These are phyloP conservation scores for Tricholomella constricta DNA, from an alignment of 768 basidiomycete genomes.

Conservation along the genomic window DNA sequence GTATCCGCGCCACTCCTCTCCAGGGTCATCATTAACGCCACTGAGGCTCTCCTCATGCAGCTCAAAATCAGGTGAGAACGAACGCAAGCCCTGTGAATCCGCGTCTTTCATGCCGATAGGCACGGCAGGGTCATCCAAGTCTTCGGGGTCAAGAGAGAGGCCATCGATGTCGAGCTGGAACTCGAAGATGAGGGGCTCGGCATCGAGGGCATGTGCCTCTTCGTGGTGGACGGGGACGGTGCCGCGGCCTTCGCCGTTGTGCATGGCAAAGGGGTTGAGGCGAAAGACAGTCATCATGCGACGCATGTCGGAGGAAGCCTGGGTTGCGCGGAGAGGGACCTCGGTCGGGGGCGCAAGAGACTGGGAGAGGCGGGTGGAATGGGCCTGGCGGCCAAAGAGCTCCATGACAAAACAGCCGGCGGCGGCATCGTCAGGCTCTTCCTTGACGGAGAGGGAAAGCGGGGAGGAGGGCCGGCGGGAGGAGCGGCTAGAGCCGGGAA, in stretches of 20 bases:
- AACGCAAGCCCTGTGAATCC: slow-evolving; percentile 22
- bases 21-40: slow-evolving; percentile 6
- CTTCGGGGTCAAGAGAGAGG: slow-evolving; percentile 18
- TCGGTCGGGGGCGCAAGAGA: slow-evolving; percentile 57
- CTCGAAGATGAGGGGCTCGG: slow-evolving; percentile 64
- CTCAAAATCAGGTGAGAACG: slow-evolving; percentile 43
- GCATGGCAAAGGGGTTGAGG: slow-evolving; percentile 74
- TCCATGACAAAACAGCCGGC: slow-evolving; percentile 51
- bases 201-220: slow-evolving; percentile 59
- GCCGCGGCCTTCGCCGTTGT: slow-evolving; percentile 47
- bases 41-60: slow-evolving; percentile 21
- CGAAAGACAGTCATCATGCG: slow-evolving; percentile 79
- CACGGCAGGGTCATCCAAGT: slow-evolving; percentile 7
- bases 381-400: slow-evolving; percentile 25
- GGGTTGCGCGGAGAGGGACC: slow-evolving; percentile 76
- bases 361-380: slow-evolving; percentile 30
- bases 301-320: slow-evolving; percentile 70
- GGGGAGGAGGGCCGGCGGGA: slow-evolving; percentile 13
- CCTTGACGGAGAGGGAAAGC: slow-evolving; percentile 29
- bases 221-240: slow-evolving; percentile 37
- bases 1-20: slow-evolving; percentile 19
- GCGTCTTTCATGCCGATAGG: neutral
- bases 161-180: slow-evolving; percentile 55
- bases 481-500: neutral
- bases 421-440: slow-evolving; percentile 41